These are phyloP conservation scores for Delphinella strobiligena DNA, from an alignment of 2,329 filamentous ascomycete genomes.

Conservation along the genomic window DNA sequence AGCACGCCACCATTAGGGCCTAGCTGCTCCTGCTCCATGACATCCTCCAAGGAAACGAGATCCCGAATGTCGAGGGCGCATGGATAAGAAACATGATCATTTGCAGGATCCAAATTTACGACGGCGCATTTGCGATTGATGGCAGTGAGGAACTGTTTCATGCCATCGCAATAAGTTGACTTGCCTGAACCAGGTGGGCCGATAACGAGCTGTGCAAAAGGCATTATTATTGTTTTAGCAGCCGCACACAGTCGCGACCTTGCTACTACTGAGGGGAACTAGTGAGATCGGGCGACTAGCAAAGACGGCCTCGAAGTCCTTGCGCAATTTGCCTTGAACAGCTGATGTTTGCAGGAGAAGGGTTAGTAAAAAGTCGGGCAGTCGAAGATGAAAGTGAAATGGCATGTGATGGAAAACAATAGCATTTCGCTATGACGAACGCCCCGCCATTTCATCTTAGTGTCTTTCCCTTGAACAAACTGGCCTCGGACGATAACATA, in stretches of 20 bases:
- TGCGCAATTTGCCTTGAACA: not conserved
- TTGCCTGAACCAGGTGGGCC: constrained; percentile 94
- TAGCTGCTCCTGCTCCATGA: constrained; percentile 83
- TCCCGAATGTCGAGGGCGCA: constrained; percentile 84
- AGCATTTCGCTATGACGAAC: not conserved
- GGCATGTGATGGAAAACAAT: not conserved
- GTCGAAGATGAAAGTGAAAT: not conserved
- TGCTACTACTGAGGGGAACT: not conserved
- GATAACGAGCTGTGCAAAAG: constrained; percentile 15
- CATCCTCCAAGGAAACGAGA: constrained; percentile 80
- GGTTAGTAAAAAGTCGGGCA: too few species aligned
- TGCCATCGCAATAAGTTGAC: constrained; percentile 96
- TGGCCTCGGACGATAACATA: not conserved
- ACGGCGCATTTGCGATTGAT: constrained; percentile 91
- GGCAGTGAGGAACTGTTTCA: constrained; percentile 95
- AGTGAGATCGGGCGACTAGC: not conserved
- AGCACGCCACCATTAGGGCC: constrained; percentile 88
- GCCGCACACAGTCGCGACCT: not conserved
- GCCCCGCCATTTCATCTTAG: not conserved
- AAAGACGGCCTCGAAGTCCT: not conserved
- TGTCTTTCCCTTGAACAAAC: not conserved
- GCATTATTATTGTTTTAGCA: constrained; percentile 8
- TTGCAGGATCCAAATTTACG: constrained; percentile 93
- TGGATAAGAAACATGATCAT: constrained; percentile 81
- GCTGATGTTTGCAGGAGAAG: too few species aligned